Evolutionary conservation across 352 stramenopile genomes (phyloP).

Genomic region (Globisporangium orthogonon): DNA sequence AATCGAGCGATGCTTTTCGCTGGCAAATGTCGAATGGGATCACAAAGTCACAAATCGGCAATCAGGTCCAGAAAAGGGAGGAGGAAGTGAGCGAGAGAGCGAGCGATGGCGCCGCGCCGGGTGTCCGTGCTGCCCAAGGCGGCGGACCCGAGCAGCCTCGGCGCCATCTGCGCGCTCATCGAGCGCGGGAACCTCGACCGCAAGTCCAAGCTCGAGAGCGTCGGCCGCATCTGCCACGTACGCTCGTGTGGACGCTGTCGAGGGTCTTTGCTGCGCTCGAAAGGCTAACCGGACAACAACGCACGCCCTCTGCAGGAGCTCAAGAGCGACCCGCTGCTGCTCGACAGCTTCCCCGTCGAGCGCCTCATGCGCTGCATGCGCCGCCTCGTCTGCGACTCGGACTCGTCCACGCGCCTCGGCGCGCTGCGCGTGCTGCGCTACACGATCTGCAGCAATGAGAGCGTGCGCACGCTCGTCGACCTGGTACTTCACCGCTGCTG

Average conservation of each 20-base stretch:
- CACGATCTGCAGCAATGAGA: slow-evolving; percentile 70
- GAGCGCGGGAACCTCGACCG: slow-evolving; percentile 77
- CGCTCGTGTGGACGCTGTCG: slow-evolving; percentile 1
- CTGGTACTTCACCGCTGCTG: slow-evolving; percentile 24
- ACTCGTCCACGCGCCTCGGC: slow-evolving; percentile 72
- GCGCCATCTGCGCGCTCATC: slow-evolving; percentile 78
- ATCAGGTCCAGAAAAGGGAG: background rate
- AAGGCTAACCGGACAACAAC: background rate
- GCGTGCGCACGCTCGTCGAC: slow-evolving; percentile 59
- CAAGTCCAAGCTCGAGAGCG: slow-evolving; percentile 86
- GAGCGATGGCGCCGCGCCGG: slow-evolving; percentile 10
- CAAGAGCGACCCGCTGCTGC: slow-evolving; percentile 79
- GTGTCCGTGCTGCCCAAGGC: slow-evolving; percentile 14
- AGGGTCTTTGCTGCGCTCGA: background rate
- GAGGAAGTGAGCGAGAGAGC: background rate
- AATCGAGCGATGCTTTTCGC: background rate
- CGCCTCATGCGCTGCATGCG: slow-evolving; percentile 77
- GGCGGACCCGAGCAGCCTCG: slow-evolving; percentile 33
- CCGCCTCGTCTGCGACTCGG: slow-evolving; percentile 64
- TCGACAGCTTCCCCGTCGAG: slow-evolving; percentile 78
- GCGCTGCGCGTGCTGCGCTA: slow-evolving; percentile 79
- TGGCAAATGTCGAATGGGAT: background rate
- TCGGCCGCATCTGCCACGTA: slow-evolving; percentile 76
- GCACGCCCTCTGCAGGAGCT: slow-evolving; percentile 40
- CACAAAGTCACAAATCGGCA: background rate